Evolutionary conservation across 2,329 filamentous ascomycete genomes (phyloP).

Genomic region (Rosellinia necatrix): DNA sequence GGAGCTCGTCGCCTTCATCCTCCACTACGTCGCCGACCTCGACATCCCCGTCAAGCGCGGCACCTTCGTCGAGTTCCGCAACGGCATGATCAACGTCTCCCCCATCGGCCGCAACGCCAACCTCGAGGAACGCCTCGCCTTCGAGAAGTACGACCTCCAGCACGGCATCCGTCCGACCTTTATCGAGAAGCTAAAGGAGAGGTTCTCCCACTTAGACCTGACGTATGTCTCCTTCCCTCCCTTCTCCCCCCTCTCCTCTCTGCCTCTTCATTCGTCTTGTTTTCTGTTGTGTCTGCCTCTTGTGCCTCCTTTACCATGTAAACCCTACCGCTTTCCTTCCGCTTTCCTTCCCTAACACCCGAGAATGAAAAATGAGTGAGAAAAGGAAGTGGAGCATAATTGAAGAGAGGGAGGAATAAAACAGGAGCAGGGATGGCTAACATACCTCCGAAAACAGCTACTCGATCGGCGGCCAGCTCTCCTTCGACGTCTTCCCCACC

Average conservation of each 20-base stretch:
- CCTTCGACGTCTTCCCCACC: constrained; percentile 94
- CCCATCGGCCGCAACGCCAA: constrained; percentile 87
- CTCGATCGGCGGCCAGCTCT: constrained; percentile 96
- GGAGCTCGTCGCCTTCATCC: constrained; percentile 73
- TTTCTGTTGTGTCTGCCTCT: no score
- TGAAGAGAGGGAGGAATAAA: neutral
- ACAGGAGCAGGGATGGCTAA: neutral
- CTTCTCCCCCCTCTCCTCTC: no score
- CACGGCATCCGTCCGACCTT: constrained; percentile 78
- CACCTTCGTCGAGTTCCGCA: constrained; percentile 86
- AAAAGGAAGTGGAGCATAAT: neutral
- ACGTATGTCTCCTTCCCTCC: constrained; percentile 64
- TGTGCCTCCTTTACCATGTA: no score
- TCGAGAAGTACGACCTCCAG: constrained; percentile 78
- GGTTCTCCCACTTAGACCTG: constrained; percentile 81
- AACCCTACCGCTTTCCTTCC: no score
- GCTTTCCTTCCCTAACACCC: constrained; percentile 2
- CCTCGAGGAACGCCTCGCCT: constrained; percentile 78
- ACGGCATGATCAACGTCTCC: constrained; percentile 88
- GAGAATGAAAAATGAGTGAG: neutral
- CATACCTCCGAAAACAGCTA: constrained; percentile 57
- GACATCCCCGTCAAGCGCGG: constrained; percentile 83
- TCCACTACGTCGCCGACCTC: constrained; percentile 83
- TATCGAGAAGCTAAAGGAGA: constrained; percentile 75
- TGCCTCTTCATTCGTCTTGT: no score